A percentile compares a stretch with the other conserved stretches of the same genome.
Evolutionary conservation across 352 stramenopile genomes (phyloP).

Genomic region (Phytophthora megakarya): DNA sequence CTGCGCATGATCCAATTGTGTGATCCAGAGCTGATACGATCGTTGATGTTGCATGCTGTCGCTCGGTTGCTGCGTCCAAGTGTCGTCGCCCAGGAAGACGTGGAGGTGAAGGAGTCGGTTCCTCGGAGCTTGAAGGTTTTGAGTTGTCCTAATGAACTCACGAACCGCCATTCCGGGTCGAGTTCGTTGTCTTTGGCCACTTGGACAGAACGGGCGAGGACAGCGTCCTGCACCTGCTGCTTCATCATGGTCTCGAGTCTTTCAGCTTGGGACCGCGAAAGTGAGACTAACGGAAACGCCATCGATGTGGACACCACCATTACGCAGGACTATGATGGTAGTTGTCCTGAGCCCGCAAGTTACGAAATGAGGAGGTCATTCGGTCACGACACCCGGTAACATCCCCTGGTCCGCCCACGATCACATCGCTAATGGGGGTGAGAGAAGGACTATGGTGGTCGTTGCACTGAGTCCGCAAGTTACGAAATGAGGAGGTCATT

Average conservation of each 20-base stretch:
- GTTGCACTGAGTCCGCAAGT: conserved; percentile 23
- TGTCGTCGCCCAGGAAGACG: conserved; percentile 31
- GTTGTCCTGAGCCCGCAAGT: conserved; percentile 14
- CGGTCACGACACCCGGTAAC: not conserved
- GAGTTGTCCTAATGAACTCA: conserved; percentile 41
- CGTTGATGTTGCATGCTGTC: conserved; percentile 19
- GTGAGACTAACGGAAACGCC: conserved; percentile 37
- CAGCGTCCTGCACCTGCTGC: conserved; percentile 49
- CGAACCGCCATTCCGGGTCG: conserved; percentile 47
- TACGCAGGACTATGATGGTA: not conserved
- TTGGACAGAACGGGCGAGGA: conserved; percentile 37
- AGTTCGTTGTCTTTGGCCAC: conserved; percentile 27
- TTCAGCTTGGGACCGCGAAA: conserved; percentile 29
- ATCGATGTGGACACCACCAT: conserved; percentile 10
- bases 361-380: conserved; percentile 9
- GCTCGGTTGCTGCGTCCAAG: conserved; percentile 13
- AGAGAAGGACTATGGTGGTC: not conserved
- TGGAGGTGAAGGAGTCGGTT: conserved; percentile 32
- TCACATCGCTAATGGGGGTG: conserved; percentile 1
- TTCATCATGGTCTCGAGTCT: conserved; percentile 48
- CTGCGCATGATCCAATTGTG: conserved; percentile 12
- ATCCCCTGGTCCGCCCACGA: not conserved
- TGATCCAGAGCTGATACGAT: conserved; percentile 16
- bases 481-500: conserved; percentile 31
- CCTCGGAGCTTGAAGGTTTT: conserved; percentile 50